A percentile compares a stretch with the other conserved stretches of the same genome.
Conservation (phyloP, 176 grass and related monocot genomes). For the Triticum dicoccoides region DNA sequence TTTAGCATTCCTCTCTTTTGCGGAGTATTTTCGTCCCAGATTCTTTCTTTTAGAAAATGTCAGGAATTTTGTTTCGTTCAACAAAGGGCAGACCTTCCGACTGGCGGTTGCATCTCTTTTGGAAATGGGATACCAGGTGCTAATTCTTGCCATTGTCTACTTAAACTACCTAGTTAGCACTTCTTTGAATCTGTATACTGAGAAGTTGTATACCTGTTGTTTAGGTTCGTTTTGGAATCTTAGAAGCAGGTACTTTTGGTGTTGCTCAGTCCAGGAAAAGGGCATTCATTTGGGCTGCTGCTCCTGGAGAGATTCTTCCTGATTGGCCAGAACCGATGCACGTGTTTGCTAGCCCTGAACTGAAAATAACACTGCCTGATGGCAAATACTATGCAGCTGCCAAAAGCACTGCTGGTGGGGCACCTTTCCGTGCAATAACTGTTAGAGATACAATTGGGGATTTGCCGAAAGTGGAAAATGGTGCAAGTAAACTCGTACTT, state of each 20-base stretch:
- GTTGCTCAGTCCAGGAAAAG: conserved; percentile 97
- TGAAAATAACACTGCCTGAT: conserved; percentile 82
- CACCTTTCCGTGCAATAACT: conserved; percentile 88
- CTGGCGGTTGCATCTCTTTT: conserved; percentile 87
- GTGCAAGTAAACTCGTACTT: conserved; percentile 65
- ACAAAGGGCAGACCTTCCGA: conserved; percentile 97
- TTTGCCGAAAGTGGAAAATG: conserved; percentile 75
- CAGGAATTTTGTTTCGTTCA: conserved; percentile 96
- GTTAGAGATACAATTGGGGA: conserved; percentile 89
- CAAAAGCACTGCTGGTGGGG: conserved; percentile 74
- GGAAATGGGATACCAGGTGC: conserved; percentile 97
- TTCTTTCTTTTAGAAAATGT: conserved; percentile 99
- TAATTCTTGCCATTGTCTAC: conserved; percentile 28
- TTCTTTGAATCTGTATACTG: conserved; percentile 29
- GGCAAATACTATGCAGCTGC: conserved; percentile 71
- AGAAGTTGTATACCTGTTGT: conserved; percentile 22
- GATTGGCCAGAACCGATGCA: conserved; percentile 96
- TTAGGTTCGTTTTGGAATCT: conserved; percentile 95
- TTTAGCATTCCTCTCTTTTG: conserved; percentile 94
- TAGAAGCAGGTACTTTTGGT: conserved; percentile 90
- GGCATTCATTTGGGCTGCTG: conserved; percentile 97
- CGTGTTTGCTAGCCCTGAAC: conserved; percentile 83
- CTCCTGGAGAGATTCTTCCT: conserved; percentile 84
- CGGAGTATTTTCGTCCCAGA: conserved; percentile 89
- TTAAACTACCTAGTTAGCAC: conserved; percentile 4